Conservation (phyloP, 768 basidiomycete species). For the Mycena sanguinolenta region DNA sequence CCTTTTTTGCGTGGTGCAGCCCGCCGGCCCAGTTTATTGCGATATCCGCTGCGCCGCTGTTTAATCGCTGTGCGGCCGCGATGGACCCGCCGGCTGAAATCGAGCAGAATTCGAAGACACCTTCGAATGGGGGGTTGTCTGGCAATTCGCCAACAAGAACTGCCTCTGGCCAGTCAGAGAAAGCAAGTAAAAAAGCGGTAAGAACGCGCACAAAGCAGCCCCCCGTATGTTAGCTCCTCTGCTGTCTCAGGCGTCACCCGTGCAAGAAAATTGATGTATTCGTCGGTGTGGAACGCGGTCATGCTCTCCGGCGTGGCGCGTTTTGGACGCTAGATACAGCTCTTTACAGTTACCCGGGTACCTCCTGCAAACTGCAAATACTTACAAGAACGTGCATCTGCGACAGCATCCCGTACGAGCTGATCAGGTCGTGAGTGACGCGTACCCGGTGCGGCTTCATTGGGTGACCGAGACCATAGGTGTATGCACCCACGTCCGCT, state of each 20-base stretch:
- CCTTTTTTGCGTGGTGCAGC: constrained; percentile 98
- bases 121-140: constrained; percentile 97
- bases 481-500: constrained; percentile 81
- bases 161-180: constrained; percentile 53
- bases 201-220: constrained; percentile 83
- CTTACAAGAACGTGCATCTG: constrained; percentile 93
- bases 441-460: constrained; percentile 98
- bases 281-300: constrained; percentile 98
- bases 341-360: too few relatives aligned
- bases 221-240: constrained; percentile 87
- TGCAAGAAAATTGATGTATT: constrained; percentile 93
- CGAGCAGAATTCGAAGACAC: constrained; percentile 96
- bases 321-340: constrained; percentile 69
- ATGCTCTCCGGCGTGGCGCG: constrained; percentile 81
- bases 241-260: constrained; percentile 93
- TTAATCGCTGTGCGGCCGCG: constrained; percentile 84
- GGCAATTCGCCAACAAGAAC: constrained; percentile 75
- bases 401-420: constrained; percentile 92
- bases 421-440: constrained; percentile 92
- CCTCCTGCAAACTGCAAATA: too few relatives aligned
- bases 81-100: constrained; percentile 97
- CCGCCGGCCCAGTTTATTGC: constrained; percentile 99
- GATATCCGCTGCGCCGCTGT: constrained; percentile 87
- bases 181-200: not conserved
- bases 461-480: constrained; percentile 89